phyloP scores from a whole-genome alignment of 805 yeast species.

The Ogataea paraovalis region DNA sequence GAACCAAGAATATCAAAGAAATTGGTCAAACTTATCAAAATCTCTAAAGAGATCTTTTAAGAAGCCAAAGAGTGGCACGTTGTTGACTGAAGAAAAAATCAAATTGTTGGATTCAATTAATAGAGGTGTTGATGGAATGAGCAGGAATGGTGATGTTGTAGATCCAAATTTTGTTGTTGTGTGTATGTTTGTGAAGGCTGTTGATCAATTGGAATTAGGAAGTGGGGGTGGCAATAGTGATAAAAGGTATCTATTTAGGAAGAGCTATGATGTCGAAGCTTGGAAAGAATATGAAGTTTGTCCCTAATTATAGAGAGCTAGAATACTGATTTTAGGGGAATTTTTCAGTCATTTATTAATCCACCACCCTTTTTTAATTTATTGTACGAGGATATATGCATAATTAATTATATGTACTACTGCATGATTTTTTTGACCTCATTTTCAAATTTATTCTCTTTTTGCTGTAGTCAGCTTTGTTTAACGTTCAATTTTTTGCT shows the following conservation, averaged over 20 bases:
- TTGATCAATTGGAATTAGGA: slow-evolving; percentile 62
- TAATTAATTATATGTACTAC: too few relatives aligned
- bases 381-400: too few relatives aligned
- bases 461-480: too few relatives aligned
- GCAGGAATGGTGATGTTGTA: slow-evolving; percentile 36
- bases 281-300: slow-evolving; percentile 81
- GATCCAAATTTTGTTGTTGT: slow-evolving; percentile 65
- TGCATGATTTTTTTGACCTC: too few relatives aligned
- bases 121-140: slow-evolving; percentile 81
- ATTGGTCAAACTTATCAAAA: slow-evolving; percentile 61
- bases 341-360: too few relatives aligned
- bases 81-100: slow-evolving; percentile 49
- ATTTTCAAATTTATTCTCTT: not conserved
- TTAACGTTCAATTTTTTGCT: too few relatives aligned
- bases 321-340: too few relatives aligned
- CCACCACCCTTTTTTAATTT: too few relatives aligned
- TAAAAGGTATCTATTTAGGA: slow-evolving; percentile 49
- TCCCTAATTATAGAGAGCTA: slow-evolving; percentile 40
- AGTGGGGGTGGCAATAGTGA: slow-evolving; percentile 38
- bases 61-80: slow-evolving; percentile 69
- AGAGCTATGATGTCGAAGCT: slow-evolving; percentile 47
- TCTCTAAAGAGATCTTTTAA: slow-evolving; percentile 61
- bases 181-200: slow-evolving; percentile 64
- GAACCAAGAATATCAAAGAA: slow-evolving; percentile 56
- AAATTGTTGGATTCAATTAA: slow-evolving; percentile 64